These are phyloP conservation scores for Pichia eremophila DNA, from an alignment of 805 yeast species.

Conservation along the genomic window DNA sequence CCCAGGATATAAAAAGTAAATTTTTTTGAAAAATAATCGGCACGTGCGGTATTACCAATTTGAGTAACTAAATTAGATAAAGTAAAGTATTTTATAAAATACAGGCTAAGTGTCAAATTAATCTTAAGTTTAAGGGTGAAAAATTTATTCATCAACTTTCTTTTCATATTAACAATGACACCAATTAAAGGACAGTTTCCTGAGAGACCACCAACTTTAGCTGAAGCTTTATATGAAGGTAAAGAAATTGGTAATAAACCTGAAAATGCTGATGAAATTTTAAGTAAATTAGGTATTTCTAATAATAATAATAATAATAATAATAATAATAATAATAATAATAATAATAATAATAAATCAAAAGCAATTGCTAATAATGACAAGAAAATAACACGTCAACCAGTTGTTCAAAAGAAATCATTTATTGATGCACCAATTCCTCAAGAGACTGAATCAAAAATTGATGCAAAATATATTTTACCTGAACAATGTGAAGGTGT, in stretches of 20 bases:
- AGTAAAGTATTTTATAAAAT: too few species aligned
- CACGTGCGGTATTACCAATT: background rate
- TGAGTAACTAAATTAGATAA: background rate
- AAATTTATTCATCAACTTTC: too few species aligned
- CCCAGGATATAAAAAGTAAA: too few species aligned
- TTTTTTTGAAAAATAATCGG: background rate
- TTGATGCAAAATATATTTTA: slow-evolving; percentile 37
- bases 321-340: background rate
- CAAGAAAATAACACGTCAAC: background rate
- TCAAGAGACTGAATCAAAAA: slow-evolving; percentile 40
- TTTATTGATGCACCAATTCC: slow-evolving; percentile 36
- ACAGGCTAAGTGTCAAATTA: too few species aligned
- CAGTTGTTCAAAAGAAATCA: slow-evolving; percentile 6
- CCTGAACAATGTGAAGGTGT: slow-evolving; percentile 57
- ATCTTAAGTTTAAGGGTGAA: too few species aligned
- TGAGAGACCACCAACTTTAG: slow-evolving; percentile 13
- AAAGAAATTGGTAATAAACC: slow-evolving; percentile 9
- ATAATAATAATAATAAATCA: background rate
- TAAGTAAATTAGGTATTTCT: slow-evolving; percentile 5
- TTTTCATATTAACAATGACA: background rate
- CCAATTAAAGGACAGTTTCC: slow-evolving; percentile 12
- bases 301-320: background rate
- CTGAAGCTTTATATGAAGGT: slow-evolving; percentile 7
- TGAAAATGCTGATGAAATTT: slow-evolving; percentile 5
- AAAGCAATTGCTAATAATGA: background rate